Base-by-base conservation (phyloP, 2,329 filamentous ascomycete genomes). In the Talaromyces sp. region DNA sequence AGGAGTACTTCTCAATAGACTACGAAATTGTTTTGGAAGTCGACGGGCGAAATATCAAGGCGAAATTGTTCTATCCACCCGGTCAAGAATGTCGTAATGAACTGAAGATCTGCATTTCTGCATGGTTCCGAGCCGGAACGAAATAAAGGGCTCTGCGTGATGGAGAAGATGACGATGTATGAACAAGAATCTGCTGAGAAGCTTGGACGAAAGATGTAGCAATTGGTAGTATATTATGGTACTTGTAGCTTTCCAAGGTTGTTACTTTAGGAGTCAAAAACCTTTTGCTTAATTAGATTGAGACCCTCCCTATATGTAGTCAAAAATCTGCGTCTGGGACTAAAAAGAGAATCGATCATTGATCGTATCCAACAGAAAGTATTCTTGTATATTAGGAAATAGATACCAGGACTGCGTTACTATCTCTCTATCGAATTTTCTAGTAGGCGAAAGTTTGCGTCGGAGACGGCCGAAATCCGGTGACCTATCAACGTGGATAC, bases 381-480 rank as follows among this genome's bases (percentile, higher is more conserved):
- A n/a, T 8, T 43, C 16, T 43, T 43, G 41, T 31, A 31, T 6
- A 31, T 31, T 6, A 7, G 4, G 1, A 31, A 6, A 31, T 31
- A 31, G 27, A 31, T 7, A 31, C 27, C 27, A 6, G 27, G 27
- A 31, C 27, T 31, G 7, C 7, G 27, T 31, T 31, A 31, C 27
- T 31, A 31, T 31, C 4, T 31, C 4, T 31, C 27, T 31, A 31
- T 31, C 27, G 27, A 31, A 31, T 31, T 31, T 31, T 31, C 27
- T 31, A 6, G 5, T 31, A 39, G 37, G 37, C 9, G 39, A 49
- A 49, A 24, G 47, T 50, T 33, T 33, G 3, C 49, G 31, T 66
- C 64, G 64, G 64, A 62, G 59, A 35, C 39, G 64, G 64, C 64
- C 64, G 64, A 66, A 27, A 43, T 49, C 64, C 50, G 59, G 41